Evolutionary conservation across 306 rosid species (phyloP).

Genomic region (Parietaria judaica): DNA sequence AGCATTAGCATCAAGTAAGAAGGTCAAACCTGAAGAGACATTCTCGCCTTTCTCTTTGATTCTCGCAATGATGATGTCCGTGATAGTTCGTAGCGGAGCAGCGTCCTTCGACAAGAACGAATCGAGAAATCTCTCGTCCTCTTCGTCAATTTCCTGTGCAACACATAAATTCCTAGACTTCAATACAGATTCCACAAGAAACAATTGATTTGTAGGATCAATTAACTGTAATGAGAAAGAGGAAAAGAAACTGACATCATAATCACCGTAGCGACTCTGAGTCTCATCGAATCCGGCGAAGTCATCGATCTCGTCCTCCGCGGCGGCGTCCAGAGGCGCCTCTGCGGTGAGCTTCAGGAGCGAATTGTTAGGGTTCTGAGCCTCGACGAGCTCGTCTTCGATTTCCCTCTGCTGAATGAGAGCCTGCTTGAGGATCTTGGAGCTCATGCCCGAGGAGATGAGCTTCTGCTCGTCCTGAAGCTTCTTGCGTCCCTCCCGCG

Average conservation of each 20-base stretch:
- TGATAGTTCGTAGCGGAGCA: slow-evolving; percentile 47
- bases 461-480: slow-evolving; percentile 53
- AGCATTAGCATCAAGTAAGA: neutral
- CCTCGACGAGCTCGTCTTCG: slow-evolving; percentile 33
- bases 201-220: too few relatives aligned
- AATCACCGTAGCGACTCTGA: slow-evolving; percentile 33
- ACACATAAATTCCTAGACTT: neutral
- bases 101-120: slow-evolving; percentile 43
- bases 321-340: slow-evolving; percentile 17
- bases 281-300: slow-evolving; percentile 59
- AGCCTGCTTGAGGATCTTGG: slow-evolving; percentile 75
- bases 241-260: slow-evolving; percentile 29
- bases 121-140: slow-evolving; percentile 58
- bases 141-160: slow-evolving; percentile 46
- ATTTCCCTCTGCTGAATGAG: slow-evolving; percentile 62
- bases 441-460: slow-evolving; percentile 49
- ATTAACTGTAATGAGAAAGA: too few relatives aligned
- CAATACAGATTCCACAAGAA: neutral
- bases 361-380: slow-evolving; percentile 19
- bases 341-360: slow-evolving; percentile 18
- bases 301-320: slow-evolving; percentile 45
- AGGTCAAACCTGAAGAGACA: slow-evolving; percentile 45
- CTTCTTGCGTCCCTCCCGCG: slow-evolving; percentile 35
- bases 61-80: slow-evolving; percentile 57
- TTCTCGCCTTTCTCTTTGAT: slow-evolving; percentile 55